Conservation (phyloP, 768 basidiomycete genomes). For the Phanerochaete carnosa region DNA sequence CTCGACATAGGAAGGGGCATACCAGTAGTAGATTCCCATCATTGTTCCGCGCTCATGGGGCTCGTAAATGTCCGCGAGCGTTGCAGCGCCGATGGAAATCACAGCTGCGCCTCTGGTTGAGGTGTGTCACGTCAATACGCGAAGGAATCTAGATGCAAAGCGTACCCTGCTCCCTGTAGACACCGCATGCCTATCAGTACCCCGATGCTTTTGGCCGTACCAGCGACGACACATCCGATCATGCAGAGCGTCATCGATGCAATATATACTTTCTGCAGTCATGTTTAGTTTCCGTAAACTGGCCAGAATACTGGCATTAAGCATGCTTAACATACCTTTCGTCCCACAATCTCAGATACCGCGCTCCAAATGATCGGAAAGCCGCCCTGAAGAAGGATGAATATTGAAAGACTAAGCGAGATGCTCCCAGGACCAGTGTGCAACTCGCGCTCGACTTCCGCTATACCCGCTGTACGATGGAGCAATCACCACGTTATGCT, state of each 20-base stretch:
- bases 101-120: slow-evolving; percentile 57
- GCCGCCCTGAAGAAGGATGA: slow-evolving; percentile 68
- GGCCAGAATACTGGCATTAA: slow-evolving; percentile 13
- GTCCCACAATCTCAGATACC: slow-evolving; percentile 70
- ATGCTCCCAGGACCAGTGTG: slow-evolving; percentile 60
- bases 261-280: slow-evolving; percentile 49
- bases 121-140: not conserved
- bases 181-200: slow-evolving; percentile 66
- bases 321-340: slow-evolving; percentile 46
- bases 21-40: slow-evolving; percentile 74
- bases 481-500: not conserved
- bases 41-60: slow-evolving; percentile 68
- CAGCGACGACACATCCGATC: slow-evolving; percentile 54
- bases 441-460: slow-evolving; percentile 55
- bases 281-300: not conserved
- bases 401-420: slow-evolving; percentile 66
- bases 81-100: slow-evolving; percentile 70
- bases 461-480: slow-evolving; percentile 50
- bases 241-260: slow-evolving; percentile 49
- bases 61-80: slow-evolving; percentile 77
- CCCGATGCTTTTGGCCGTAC: slow-evolving; percentile 49
- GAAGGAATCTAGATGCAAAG: not conserved
- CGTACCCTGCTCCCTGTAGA: slow-evolving; percentile 65
- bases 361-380: slow-evolving; percentile 68
- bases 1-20: not conserved